phyloP scores from a whole-genome alignment of 2,329 filamentous ascomycete species.

The Alternaria viburni region DNA sequence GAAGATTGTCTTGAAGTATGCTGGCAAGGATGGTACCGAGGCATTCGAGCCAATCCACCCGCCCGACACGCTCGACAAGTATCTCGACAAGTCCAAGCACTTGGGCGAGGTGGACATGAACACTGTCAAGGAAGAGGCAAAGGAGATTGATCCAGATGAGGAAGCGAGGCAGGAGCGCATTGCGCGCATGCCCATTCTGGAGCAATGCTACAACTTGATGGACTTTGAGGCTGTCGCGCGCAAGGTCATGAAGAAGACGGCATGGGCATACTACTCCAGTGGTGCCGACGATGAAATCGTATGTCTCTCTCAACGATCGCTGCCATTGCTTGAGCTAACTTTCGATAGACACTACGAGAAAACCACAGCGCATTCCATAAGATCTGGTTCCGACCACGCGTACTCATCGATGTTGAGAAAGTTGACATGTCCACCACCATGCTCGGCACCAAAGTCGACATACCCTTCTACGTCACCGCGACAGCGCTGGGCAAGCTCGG shows the following conservation, averaged over 20 bases:
- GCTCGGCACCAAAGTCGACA: constrained; percentile 82
- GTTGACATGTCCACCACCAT: constrained; percentile 90
- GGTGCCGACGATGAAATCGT: constrained; percentile 90
- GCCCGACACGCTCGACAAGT: constrained; percentile 53
- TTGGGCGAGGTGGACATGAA: constrained; percentile 49
- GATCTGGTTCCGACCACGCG: constrained; percentile 91
- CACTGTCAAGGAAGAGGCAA: constrained; percentile 44
- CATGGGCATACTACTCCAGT: constrained; percentile 97
- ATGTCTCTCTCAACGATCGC: constrained; percentile 34
- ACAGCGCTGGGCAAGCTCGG: constrained; percentile 96
- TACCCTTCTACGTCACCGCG: constrained; percentile 96
- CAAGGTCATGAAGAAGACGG: constrained; percentile 90
- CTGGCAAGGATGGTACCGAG: constrained; percentile 49
- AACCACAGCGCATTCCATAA: constrained; percentile 97
- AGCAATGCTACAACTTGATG: constrained; percentile 55
- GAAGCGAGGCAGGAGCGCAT: constrained; percentile 72
- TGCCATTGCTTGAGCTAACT: constrained; percentile 14
- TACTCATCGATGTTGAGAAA: constrained; percentile 87
- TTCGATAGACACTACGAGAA: constrained; percentile 80
- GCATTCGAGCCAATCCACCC: constrained; percentile 62
- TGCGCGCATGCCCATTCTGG: constrained; percentile 53
- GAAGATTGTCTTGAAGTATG: constrained; percentile 94
- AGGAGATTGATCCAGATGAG: constrained; percentile 66
- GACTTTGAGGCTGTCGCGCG: constrained; percentile 96
- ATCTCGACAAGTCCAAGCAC: constrained; percentile 52